These are phyloP conservation scores for Volvox reticuliferus DNA, from an alignment of 139 green algal species.

Conservation along the genomic window DNA sequence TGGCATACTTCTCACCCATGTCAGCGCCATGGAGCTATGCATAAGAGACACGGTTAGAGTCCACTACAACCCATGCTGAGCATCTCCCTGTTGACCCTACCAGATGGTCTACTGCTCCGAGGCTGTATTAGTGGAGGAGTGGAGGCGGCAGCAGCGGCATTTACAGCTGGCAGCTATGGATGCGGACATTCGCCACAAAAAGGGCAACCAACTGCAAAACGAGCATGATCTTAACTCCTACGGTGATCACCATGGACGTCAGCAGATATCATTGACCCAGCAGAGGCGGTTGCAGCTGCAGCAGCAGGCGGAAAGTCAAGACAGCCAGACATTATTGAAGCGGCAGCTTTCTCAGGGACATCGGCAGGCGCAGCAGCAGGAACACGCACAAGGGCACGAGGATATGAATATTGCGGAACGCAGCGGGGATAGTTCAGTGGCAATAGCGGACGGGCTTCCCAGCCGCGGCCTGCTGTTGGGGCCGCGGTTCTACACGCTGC, in stretches of 20 bases:
- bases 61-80: no score
- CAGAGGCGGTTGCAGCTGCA: background rate
- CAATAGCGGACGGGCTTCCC: background rate
- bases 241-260: no score
- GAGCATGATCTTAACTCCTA: no score
- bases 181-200: background rate
- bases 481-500: conserved; percentile 8
- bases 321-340: background rate
- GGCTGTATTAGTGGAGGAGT: background rate
- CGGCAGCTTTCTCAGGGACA: background rate
- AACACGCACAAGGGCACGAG: background rate
- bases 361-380: background rate
- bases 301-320: background rate
- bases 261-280: background rate
- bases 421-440: background rate
- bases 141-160: background rate
- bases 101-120: conserved; percentile 36
- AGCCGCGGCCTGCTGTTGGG: conserved; percentile 5
- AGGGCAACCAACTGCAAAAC: background rate
- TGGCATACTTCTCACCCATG: no score
- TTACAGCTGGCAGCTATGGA: background rate
- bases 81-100: background rate
- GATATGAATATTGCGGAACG: background rate
- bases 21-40: no score
- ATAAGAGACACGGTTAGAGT: no score